A percentile compares a stretch with the other conserved stretches of the same genome.
Evolutionary conservation across 2,329 filamentous ascomycete species (phyloP).

Genomic region (Xylaria sp.): DNA sequence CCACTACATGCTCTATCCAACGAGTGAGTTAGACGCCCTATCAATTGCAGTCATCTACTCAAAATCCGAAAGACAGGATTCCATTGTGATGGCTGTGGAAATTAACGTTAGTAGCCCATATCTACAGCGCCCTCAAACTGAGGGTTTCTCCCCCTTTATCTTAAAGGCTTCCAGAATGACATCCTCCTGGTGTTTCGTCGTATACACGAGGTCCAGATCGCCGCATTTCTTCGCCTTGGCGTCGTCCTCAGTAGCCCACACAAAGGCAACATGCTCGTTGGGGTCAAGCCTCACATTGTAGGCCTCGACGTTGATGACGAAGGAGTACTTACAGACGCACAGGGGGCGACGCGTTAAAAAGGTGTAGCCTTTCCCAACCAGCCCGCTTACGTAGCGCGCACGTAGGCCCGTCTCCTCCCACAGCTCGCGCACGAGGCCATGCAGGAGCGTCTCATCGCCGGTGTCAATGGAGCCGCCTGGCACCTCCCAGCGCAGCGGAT

Average conservation of each 20-base stretch:
- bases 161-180: conserved; percentile 43
- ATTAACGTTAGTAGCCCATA: background rate
- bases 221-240: conserved; percentile 41
- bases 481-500: conserved; percentile 54
- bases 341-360: conserved; percentile 38
- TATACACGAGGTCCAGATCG: conserved; percentile 43
- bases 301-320: conserved; percentile 44
- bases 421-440: conserved; percentile 54
- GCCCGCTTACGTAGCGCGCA: conserved; percentile 34
- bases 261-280: conserved; percentile 48
- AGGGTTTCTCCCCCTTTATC: conserved; percentile 26
- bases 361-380: conserved; percentile 39
- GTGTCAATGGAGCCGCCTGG: conserved; percentile 54
- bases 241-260: conserved; percentile 50
- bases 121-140: background rate
- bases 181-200: conserved; percentile 39
- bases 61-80: background rate
- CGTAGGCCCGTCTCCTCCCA: conserved; percentile 55
- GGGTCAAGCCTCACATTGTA: conserved; percentile 48
- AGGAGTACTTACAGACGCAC: conserved; percentile 46
- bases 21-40: background rate
- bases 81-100: background rate
- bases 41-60: background rate
- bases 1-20: background rate
- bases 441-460: conserved; percentile 52